Conservation (phyloP, 208 protist species). For the Leishmania arabica region DNA sequence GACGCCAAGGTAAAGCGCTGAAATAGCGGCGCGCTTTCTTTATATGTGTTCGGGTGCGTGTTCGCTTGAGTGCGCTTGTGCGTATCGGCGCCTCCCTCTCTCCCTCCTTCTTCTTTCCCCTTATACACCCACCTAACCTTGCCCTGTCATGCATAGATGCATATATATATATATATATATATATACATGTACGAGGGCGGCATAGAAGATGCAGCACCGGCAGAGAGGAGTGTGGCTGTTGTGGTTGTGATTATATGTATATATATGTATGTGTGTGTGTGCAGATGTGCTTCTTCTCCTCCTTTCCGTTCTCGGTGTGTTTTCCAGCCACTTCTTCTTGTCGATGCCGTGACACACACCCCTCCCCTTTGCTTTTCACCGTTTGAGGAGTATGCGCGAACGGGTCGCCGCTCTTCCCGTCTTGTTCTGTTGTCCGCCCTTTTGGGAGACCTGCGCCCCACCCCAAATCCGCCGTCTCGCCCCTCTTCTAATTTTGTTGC, state of each 20-base stretch:
- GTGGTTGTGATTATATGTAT: background rate
- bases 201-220: background rate
- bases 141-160: background rate
- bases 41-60: background rate
- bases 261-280: too few species aligned
- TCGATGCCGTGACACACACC: background rate
- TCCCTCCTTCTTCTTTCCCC: too few species aligned
- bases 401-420: background rate
- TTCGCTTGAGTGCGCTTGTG: background rate
- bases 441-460: background rate
- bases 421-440: background rate
- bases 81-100: background rate
- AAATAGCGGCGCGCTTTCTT: background rate
- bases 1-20: background rate
- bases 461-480: background rate
- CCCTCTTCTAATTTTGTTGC: background rate
- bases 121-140: background rate
- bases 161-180: background rate
- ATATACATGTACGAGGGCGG: background rate
- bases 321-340: background rate
- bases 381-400: background rate
- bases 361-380: background rate
- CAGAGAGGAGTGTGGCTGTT: background rate
- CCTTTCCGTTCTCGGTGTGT: background rate
- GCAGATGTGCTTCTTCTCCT: background rate